Evolutionary conservation across 768 basidiomycete genomes (phyloP).

Genomic region (Tulasnella sp.): DNA sequence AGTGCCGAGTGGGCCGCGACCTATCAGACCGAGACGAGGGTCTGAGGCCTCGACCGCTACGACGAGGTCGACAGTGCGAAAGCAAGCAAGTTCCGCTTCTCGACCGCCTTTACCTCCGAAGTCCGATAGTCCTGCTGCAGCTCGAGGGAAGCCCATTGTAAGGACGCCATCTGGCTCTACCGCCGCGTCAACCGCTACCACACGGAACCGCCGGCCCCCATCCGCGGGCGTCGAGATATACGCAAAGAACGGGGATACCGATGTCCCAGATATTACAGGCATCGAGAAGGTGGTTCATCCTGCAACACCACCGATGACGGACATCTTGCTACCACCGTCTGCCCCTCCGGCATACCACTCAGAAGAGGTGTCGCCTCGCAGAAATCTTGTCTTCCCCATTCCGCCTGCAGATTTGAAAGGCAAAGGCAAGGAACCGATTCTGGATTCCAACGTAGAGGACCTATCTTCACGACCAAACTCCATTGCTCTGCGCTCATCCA

Average conservation of each 20-base stretch:
- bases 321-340: background rate
- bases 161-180: background rate
- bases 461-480: background rate
- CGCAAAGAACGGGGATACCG: background rate
- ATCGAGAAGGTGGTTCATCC: conserved; percentile 8
- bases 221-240: background rate
- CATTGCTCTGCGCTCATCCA: background rate
- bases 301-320: background rate
- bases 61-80: background rate
- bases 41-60: background rate
- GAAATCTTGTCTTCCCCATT: background rate
- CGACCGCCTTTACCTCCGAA: background rate
- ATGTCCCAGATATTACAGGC: background rate
- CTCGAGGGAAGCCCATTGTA: background rate
- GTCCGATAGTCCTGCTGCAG: no score
- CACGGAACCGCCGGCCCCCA: no score
- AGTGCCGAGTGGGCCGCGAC: background rate
- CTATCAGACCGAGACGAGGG: background rate
- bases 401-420: background rate
- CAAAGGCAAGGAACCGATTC: background rate
- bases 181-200: conserved; percentile 16
- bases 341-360: background rate
- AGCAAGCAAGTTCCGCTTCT: background rate
- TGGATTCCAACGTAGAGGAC: background rate
- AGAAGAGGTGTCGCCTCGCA: background rate